Conservation (phyloP, 2,329 filamentous ascomycete genomes). For the Aureobasidium sp. region DNA sequence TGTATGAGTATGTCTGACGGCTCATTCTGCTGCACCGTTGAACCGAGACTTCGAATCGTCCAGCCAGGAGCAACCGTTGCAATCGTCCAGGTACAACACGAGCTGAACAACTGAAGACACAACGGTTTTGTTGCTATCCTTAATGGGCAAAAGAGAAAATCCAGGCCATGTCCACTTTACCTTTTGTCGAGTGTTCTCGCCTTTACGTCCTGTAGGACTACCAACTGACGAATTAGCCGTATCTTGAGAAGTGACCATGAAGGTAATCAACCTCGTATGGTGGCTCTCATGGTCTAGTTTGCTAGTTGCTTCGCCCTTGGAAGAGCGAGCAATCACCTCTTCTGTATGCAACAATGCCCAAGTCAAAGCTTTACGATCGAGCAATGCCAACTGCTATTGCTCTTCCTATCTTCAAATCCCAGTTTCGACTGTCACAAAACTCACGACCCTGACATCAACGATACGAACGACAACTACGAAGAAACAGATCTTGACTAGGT, state of each 20-base stretch:
- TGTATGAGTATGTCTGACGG: neutral
- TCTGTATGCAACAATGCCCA: neutral
- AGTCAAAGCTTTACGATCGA: neutral
- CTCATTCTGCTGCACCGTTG: neutral
- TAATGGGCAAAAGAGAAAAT: neutral
- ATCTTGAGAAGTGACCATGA: neutral
- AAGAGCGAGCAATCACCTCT: slow-evolving; percentile 3
- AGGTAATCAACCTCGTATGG: neutral
- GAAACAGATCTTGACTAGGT: neutral
- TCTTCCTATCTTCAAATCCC: neutral
- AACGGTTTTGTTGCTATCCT: slow-evolving; percentile 3
- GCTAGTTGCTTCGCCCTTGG: neutral
- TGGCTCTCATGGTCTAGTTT: slow-evolving; percentile 2
- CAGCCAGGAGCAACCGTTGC: slow-evolving; percentile 3
- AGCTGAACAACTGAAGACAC: slow-evolving; percentile 4
- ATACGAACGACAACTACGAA: neutral
- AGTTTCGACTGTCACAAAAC: neutral
- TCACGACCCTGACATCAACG: neutral
- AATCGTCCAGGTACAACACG: neutral
- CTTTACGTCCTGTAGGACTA: neutral
- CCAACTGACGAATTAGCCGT: neutral
- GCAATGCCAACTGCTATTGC: neutral
- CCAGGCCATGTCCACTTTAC: neutral
- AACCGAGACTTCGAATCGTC: neutral
- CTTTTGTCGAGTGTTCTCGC: neutral